Base-by-base conservation (phyloP, 106 monocot genomes). In the Platanthera zijinensis region DNA sequence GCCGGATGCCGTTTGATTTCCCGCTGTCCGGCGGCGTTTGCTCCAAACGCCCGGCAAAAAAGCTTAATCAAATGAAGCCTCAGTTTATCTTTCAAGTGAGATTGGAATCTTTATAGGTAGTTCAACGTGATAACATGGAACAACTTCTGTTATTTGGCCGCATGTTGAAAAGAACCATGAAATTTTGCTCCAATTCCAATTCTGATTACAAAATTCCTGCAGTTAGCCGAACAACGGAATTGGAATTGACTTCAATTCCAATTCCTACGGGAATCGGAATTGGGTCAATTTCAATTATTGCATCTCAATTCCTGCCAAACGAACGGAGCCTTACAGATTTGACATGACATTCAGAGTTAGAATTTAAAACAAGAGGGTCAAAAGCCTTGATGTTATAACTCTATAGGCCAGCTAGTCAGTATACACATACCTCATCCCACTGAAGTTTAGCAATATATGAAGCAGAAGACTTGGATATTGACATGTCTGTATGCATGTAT, bases 91-190 rank as follows among this genome's bases (percentile, higher is more conserved):
- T 78, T 18, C 48, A 67, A 48, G 8, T 22, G 28, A 72, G 15
- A 77, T 74, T 51, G 32, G 17, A 48, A 48, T 78, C 15, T 15
- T 77, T 57, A 7, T 61, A 99, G 97, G 99, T 99, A 56, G 82
- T 99, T 86, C 89, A 90, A 50, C 89, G 94, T 92, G 94, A 88
- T 75, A 99, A 92, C 74, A 88, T 99, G 73, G 99, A 99, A 51
- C 99, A 99, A 78, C 94, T 99, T 76, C 83, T 99, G 53, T 87
- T 99, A 78, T 80, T 99, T 22, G 86, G 91, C 62, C 84, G 99
- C 70, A 85, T 99, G 92, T 80, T 99, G 76, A 94, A 99, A 87
- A 92, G 94, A 83, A 99, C 88, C 30, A 92, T 94, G 94, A 99
- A 89, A 83, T 99, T 25, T 25, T 25, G 25, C 25, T 25, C 25